phyloP scores from a whole-genome alignment of 2,329 filamentous ascomycete genomes.

The Colletotrichum eremochloae region DNA sequence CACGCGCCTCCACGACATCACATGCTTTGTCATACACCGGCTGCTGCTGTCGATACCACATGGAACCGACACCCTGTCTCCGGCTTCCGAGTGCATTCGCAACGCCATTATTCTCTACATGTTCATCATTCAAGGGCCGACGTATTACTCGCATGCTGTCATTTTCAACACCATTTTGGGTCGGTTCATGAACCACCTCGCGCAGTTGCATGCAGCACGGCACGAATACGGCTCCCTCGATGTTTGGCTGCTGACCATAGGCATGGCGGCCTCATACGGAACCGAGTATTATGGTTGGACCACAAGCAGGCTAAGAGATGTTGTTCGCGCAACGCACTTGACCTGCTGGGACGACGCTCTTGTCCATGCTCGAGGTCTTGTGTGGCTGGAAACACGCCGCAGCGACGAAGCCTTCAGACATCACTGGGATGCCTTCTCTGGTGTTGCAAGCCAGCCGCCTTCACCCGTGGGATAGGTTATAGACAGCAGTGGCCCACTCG shows the following conservation, averaged over 20 bases:
- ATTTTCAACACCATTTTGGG: conserved; percentile 53
- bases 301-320: conserved; percentile 42
- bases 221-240: conserved; percentile 47
- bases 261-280: conserved; percentile 53
- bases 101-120: conserved; percentile 64
- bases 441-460: too few relatives aligned
- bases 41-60: conserved; percentile 52
- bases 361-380: conserved; percentile 44
- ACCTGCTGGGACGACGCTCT: conserved; percentile 35
- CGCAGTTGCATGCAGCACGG: conserved; percentile 40
- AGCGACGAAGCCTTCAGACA: conserved; percentile 45
- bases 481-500: neutral
- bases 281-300: conserved; percentile 50
- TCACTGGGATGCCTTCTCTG: conserved; percentile 47
- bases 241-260: conserved; percentile 59
- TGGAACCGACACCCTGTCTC: conserved; percentile 6
- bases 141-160: conserved; percentile 66
- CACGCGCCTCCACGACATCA: conserved; percentile 66
- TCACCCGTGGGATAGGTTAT: neutral
- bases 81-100: conserved; percentile 59
- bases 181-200: conserved; percentile 51
- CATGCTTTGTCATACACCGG: conserved; percentile 66
- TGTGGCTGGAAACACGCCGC: conserved; percentile 49
- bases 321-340: neutral
- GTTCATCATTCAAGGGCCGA: conserved; percentile 66